Conservation (phyloP, 1,284 basidiomycete genomes). For the Boletellus deceptivus region DNA sequence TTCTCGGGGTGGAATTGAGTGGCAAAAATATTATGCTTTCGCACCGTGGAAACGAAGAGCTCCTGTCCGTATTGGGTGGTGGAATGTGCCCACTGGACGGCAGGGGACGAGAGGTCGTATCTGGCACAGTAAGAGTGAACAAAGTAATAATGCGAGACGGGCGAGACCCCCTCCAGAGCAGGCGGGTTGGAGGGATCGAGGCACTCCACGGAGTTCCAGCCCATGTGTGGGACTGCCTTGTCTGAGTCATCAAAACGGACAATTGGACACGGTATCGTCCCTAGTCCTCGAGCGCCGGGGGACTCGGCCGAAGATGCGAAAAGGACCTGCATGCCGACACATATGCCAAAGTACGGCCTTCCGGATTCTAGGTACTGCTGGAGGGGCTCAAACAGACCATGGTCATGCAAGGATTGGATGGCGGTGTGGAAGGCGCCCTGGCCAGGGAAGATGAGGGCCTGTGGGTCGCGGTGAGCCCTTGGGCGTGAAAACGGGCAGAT, state of each 20-base stretch:
- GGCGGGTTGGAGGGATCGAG: constrained; percentile 42
- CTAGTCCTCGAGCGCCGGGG: constrained; percentile 59
- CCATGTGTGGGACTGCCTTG: constrained; percentile 97
- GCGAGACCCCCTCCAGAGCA: constrained; percentile 29
- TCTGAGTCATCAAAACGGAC: constrained; percentile 62
- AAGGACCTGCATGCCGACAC: constrained; percentile 96
- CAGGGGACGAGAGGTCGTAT: constrained; percentile 59
- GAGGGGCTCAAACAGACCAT: constrained; percentile 81
- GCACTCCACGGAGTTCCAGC: constrained; percentile 83
- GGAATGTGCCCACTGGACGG: constrained; percentile 78
- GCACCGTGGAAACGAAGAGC: constrained; percentile 86
- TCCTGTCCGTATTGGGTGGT: constrained; percentile 93
- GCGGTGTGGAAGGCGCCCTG: constrained; percentile 94
- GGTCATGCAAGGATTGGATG: constrained; percentile 70
- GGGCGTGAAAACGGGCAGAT: constrained; percentile 4
- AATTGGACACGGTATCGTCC: constrained; percentile 69
- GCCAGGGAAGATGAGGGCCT: constrained; percentile 98
- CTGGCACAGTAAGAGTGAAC: constrained; percentile 93
- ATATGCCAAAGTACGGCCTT: constrained; percentile 96
- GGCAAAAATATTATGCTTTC: constrained; percentile 86
- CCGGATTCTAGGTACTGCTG: constrained; percentile 85
- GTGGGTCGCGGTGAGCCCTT: constrained; percentile 17
- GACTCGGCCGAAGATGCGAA: constrained; percentile 85
- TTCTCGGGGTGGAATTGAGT: constrained; percentile 99
- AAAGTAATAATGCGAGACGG: constrained; percentile 81